Conservation (phyloP, 2,329 filamentous ascomycete species). For the Aspergillus sp. region DNA sequence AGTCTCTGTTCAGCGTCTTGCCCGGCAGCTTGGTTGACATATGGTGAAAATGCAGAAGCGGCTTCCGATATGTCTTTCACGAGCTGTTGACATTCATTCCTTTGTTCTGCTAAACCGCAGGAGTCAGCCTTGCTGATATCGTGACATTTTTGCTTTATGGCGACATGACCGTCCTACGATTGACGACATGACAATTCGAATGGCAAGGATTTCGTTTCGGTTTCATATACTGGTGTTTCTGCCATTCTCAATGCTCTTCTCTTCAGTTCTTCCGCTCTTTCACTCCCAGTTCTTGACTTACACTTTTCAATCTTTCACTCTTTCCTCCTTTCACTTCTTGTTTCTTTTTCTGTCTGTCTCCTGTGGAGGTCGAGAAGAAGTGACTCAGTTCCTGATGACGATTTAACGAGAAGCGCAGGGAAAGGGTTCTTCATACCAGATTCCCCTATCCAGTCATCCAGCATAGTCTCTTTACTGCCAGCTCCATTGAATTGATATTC, state of each 20-base stretch:
- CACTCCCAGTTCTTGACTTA: too few relatives aligned
- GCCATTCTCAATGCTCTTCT: background rate
- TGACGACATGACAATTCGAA: background rate
- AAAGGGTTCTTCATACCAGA: too few relatives aligned
- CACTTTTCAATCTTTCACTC: background rate
- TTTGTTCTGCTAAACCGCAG: too few relatives aligned
- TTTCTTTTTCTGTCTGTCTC: slow-evolving; percentile 1
- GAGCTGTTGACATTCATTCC: background rate
- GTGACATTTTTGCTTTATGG: background rate
- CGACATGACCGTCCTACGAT: background rate
- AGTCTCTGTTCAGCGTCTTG: background rate
- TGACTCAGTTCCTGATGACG: background rate
- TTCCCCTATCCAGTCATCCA: background rate
- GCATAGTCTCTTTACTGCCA: background rate
- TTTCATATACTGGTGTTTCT: background rate
- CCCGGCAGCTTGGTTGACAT: background rate
- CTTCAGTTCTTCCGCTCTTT: background rate
- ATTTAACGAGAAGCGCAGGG: too few relatives aligned
- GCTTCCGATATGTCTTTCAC: background rate
- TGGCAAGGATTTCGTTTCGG: background rate
- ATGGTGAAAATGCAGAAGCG: too few relatives aligned
- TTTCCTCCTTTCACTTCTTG: background rate
- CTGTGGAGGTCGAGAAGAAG: too few relatives aligned
- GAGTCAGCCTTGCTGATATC: too few relatives aligned
- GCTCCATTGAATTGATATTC: background rate